These are phyloP conservation scores for Tritrichomonas musculus DNA, from an alignment of 208 protist genomes.

Conservation along the genomic window DNA sequence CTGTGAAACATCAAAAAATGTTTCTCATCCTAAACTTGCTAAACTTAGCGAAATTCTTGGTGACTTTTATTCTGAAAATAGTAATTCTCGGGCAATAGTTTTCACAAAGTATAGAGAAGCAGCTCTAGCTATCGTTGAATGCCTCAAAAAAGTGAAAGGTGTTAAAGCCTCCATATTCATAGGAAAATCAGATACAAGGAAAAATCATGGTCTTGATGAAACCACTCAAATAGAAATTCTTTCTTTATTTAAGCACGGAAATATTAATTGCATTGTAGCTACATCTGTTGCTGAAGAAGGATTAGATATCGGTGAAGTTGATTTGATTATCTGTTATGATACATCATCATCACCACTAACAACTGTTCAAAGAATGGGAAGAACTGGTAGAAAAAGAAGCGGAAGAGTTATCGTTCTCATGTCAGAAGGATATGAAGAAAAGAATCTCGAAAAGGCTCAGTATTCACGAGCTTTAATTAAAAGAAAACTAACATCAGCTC, in stretches of 20 bases:
- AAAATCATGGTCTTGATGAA: neutral
- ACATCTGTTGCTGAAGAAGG: constrained; percentile 56
- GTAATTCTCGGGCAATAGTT: neutral
- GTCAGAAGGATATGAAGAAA: constrained; percentile 15
- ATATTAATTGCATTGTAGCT: constrained; percentile 48
- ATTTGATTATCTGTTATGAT: constrained; percentile 54
- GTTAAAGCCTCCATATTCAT: constrained; percentile 1
- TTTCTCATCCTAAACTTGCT: neutral
- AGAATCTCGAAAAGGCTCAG: neutral
- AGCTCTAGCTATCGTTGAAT: neutral
- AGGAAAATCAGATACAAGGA: neutral
- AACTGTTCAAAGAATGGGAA: constrained; percentile 51
- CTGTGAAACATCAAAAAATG: neutral
- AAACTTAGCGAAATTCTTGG: neutral
- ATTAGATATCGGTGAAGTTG: constrained; percentile 56
- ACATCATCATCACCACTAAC: constrained; percentile 23
- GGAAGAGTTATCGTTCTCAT: neutral
- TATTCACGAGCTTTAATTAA: neutral
- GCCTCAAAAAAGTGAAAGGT: neutral
- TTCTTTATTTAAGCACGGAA: constrained; percentile 36
- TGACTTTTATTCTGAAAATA: neutral
- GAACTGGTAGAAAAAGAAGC: constrained; percentile 47
- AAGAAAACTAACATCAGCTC: neutral
- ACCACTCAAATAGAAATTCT: constrained; percentile 23
- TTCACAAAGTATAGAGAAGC: neutral